A percentile compares a stretch with the other conserved stretches of the same genome.
These are phyloP conservation scores for Plasmodium gallinaceum DNA, from an alignment of 169 alveolate genomes.

Conservation along the genomic window DNA sequence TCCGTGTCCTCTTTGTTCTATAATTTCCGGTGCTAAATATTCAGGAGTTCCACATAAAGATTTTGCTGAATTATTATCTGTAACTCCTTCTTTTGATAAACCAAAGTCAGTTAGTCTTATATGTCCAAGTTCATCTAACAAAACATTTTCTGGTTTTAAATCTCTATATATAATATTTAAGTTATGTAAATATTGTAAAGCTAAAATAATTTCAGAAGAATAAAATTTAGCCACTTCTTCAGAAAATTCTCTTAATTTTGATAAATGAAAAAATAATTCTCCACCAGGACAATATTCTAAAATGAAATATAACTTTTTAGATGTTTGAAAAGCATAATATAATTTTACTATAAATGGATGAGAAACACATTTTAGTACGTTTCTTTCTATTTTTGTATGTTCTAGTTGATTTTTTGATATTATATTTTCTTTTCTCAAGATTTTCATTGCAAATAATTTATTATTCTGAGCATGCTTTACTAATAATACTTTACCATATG, in stretches of 20 bases:
- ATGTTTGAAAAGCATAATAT: constrained; percentile 86
- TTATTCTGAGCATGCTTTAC: constrained; percentile 37
- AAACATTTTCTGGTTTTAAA: constrained; percentile 90
- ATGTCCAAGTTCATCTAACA: constrained; percentile 85
- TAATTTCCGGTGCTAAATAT: constrained; percentile 91
- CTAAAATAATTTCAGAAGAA: constrained; percentile 85
- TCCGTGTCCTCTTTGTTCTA: constrained; percentile 88
- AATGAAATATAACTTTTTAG: constrained; percentile 82
- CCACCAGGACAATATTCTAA: constrained; percentile 90
- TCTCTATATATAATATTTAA: constrained; percentile 87
- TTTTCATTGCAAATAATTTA: constrained; percentile 81
- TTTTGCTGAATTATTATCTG: constrained; percentile 77
- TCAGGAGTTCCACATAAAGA: constrained; percentile 92
- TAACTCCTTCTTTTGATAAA: constrained; percentile 84
- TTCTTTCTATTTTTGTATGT: constrained; percentile 81
- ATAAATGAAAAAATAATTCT: constrained; percentile 84
- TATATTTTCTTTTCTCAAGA: constrained; percentile 82
- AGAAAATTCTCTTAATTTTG: constrained; percentile 75
- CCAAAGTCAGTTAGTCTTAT: constrained; percentile 90
- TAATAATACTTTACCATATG: constrained; percentile 93
- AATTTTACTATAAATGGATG: constrained; percentile 88
- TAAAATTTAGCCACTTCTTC: constrained; percentile 81
- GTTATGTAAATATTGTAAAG: constrained; percentile 86
- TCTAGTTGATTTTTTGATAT: constrained; percentile 79
- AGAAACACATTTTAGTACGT: constrained; percentile 77